A percentile compares a stretch with the other conserved stretches of the same genome.
Conservation (phyloP, 202 grass and related monocot genomes). For the Setaria viridis region DNA sequence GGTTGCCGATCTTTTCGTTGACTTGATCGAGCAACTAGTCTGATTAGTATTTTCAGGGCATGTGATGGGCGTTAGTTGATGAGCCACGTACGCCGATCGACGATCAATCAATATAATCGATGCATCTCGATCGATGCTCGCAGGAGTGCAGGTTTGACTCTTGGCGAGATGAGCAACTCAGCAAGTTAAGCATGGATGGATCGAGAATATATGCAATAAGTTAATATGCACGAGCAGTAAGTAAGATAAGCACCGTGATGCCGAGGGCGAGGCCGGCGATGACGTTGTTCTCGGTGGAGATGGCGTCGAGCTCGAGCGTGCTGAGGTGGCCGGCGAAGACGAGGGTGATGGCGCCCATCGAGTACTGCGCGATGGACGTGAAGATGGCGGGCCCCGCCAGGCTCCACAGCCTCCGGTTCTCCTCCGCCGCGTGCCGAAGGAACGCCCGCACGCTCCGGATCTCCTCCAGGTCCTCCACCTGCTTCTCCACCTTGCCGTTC, state of each 20-base stretch:
- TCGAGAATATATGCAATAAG: background rate
- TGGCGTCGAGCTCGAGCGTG: slow-evolving; percentile 84
- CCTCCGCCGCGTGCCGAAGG: slow-evolving; percentile 42
- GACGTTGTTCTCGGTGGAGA: slow-evolving; percentile 85
- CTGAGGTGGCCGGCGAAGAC: slow-evolving; percentile 86
- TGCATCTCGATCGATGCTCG: too few species aligned
- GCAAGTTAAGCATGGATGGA: background rate
- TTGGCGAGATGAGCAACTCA: too few species aligned
- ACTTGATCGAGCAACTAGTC: too few species aligned
- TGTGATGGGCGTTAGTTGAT: too few species aligned
- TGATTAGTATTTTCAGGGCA: too few species aligned
- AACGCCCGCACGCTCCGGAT: slow-evolving; percentile 56
- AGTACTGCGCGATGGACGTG: slow-evolving; percentile 86
- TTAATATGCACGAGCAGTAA: too few species aligned
- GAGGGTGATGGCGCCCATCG: slow-evolving; percentile 72
- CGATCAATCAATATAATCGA: too few species aligned
- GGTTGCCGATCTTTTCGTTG: too few species aligned
- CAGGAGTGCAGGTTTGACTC: too few species aligned
- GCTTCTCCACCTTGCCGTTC: background rate
- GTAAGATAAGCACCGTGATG: slow-evolving; percentile 52
- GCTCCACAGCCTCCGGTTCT: slow-evolving; percentile 73
- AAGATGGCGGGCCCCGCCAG: slow-evolving; percentile 79
- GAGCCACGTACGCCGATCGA: too few species aligned
- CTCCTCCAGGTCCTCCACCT: slow-evolving; percentile 57
- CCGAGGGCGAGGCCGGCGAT: slow-evolving; percentile 82